These are phyloP conservation scores for Schwanniomyces pseudopolymorphus DNA, from an alignment of 805 yeast genomes.

Conservation along the genomic window DNA sequence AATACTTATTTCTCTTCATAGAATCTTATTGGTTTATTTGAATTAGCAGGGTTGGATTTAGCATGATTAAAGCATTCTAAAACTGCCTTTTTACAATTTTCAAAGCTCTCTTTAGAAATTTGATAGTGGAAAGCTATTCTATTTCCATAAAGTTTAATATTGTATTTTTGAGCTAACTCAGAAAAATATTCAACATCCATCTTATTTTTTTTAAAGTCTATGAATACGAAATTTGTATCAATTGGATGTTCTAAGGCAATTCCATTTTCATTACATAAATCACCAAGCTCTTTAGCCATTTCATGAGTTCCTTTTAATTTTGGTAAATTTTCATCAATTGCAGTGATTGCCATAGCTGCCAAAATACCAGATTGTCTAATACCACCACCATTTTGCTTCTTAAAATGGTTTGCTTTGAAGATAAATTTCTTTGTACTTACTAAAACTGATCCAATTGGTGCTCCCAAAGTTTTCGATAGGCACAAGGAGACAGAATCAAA, in stretches of 20 bases:
- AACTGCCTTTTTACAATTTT: constrained; percentile 48
- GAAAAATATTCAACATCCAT: constrained; percentile 26
- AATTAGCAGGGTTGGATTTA: constrained; percentile 45
- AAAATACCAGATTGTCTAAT: constrained; percentile 43
- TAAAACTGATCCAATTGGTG: constrained; percentile 44
- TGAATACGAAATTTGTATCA: constrained; percentile 41
- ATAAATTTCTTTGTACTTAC: constrained; percentile 33
- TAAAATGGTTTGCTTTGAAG: constrained; percentile 44
- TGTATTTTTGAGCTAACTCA: constrained; percentile 51
- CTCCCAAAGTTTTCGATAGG: constrained; percentile 42
- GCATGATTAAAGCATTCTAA: constrained; percentile 58
- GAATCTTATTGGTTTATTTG: constrained; percentile 5
- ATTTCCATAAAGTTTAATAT: constrained; percentile 66
- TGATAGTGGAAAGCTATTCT: constrained; percentile 79
- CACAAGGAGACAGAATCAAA: constrained; percentile 45
- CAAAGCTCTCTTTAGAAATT: constrained; percentile 29
- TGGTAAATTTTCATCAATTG: constrained; percentile 39
- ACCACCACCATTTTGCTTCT: constrained; percentile 46
- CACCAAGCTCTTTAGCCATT: constrained; percentile 34
- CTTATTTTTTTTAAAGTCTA: constrained; percentile 31
- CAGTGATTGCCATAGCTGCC: constrained; percentile 40
- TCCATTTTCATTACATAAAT: constrained; percentile 26
- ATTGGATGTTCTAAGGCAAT: constrained; percentile 36
- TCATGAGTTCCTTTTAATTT: constrained; percentile 33
- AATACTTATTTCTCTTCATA: constrained; percentile 4